Evolutionary conservation across 164 flowering plant species (phyloP).

Genomic region (Aristolochia contorta): DNA sequence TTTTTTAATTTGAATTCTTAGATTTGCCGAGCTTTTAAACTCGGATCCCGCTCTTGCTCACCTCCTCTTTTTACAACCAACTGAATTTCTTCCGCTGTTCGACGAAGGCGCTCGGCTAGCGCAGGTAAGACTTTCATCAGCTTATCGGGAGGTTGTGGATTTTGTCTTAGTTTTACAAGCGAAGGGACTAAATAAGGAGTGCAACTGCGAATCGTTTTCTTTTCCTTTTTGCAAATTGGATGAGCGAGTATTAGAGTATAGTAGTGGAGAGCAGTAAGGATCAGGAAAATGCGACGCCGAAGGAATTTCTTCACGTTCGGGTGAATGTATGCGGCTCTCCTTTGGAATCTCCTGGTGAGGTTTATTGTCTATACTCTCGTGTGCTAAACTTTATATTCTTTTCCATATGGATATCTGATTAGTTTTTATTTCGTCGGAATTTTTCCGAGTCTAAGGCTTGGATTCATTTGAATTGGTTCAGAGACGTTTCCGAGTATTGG

Average conservation of each 20-base stretch:
- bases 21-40: not conserved
- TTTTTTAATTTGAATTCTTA: not conserved
- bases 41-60: not conserved
- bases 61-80: not conserved
- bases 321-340: constrained; percentile 54
- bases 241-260: too few species aligned
- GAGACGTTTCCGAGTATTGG: constrained; percentile 93
- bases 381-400: not conserved
- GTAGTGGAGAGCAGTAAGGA: too few species aligned
- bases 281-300: constrained; percentile 22
- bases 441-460: not conserved
- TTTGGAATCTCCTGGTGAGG: constrained; percentile 66
- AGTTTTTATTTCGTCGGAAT: not conserved
- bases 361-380: not conserved
- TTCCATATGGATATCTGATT: not conserved
- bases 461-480: constrained; percentile 12
- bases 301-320: constrained; percentile 67
- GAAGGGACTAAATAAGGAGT: too few species aligned
- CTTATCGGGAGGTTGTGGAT: too few species aligned
- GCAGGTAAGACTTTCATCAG: not conserved
- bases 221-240: too few species aligned
- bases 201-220: too few species aligned
- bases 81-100: not conserved
- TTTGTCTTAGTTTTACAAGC: too few species aligned
- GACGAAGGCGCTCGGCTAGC: not conserved